Percentiles rank a stretch among this genome's conserved stretches.
Evolutionary conservation across 2,329 filamentous ascomycete species (phyloP).

Genomic region (Penicillium crustosum): DNA sequence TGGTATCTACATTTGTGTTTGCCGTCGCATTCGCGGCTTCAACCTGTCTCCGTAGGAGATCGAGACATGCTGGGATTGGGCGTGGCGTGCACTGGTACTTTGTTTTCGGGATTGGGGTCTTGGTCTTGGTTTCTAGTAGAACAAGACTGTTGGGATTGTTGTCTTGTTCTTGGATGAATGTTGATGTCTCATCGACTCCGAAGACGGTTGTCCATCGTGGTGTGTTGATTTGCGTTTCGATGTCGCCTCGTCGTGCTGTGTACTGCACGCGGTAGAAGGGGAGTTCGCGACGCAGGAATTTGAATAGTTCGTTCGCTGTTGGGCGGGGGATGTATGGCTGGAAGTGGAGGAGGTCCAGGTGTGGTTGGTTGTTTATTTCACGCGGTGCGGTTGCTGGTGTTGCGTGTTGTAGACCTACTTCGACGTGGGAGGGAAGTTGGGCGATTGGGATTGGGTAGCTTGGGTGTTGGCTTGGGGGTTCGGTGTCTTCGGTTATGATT

Average conservation of each 20-base stretch:
- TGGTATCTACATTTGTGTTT: background rate
- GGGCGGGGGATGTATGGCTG: constrained; percentile 66
- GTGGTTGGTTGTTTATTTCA: constrained; percentile 63
- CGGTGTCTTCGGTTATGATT: background rate
- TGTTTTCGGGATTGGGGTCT: constrained; percentile 40
- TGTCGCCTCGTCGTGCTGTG: constrained; percentile 64
- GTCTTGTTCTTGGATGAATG: constrained; percentile 45
- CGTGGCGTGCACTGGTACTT: constrained; percentile 64
- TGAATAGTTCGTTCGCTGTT: constrained; percentile 61
- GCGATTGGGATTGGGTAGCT: constrained; percentile 56
- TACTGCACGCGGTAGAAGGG: constrained; percentile 77
- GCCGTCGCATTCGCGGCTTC: constrained; percentile 56
- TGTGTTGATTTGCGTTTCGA: constrained; percentile 62
- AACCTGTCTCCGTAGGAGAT: constrained; percentile 61
- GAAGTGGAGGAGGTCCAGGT: constrained; percentile 74
- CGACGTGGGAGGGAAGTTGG: constrained; percentile 47
- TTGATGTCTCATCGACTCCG: constrained; percentile 62
- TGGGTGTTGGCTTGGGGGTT: constrained; percentile 43
- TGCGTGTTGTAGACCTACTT: constrained; percentile 21
- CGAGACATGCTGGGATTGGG: constrained; percentile 69
- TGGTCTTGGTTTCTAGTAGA: constrained; percentile 44
- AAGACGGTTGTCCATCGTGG: constrained; percentile 64
- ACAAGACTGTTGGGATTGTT: constrained; percentile 6
- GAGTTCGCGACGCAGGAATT: constrained; percentile 68
- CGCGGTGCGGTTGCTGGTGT: constrained; percentile 55